These are phyloP conservation scores for Neonectria ditissima DNA, from an alignment of 2,329 filamentous ascomycete species.

Conservation along the genomic window DNA sequence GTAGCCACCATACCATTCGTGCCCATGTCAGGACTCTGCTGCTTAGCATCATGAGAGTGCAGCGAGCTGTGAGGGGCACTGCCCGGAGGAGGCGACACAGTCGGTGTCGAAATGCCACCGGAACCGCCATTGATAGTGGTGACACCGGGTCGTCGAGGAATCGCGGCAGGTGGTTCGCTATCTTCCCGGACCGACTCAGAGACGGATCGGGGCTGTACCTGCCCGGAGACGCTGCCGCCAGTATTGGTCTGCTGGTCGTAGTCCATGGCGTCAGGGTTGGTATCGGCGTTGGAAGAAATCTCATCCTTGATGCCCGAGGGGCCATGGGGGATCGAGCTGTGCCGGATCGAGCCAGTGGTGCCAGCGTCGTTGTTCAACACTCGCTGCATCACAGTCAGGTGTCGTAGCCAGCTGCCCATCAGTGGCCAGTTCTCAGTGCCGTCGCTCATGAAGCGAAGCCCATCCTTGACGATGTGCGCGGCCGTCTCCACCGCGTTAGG, in stretches of 20 bases:
- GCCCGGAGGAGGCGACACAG: constrained; percentile 57
- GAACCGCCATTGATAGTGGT: constrained; percentile 71
- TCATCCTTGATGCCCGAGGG: constrained; percentile 63
- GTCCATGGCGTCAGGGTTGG: constrained; percentile 68
- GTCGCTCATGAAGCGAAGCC: constrained; percentile 69
- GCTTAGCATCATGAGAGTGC: constrained; percentile 52
- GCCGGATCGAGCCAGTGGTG: constrained; percentile 49
- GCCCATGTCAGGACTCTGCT: constrained; percentile 49
- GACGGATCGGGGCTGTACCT: constrained; percentile 51
- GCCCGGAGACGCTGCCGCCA: constrained; percentile 39
- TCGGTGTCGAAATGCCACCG: constrained; percentile 60
- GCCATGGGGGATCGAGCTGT: constrained; percentile 48
- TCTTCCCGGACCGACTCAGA: constrained; percentile 60
- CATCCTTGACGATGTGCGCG: constrained; percentile 67
- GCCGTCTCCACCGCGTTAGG: constrained; percentile 68
- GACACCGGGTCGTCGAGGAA: constrained; percentile 64
- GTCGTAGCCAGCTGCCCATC: constrained; percentile 69
- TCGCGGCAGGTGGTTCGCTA: constrained; percentile 64
- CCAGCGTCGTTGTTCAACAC: constrained; percentile 67
- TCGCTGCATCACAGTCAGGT: constrained; percentile 71
- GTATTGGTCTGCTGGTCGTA: constrained; percentile 60
- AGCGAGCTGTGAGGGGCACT: constrained; percentile 39
- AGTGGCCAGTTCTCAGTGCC: constrained; percentile 71
- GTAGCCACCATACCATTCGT: constrained; percentile 48
- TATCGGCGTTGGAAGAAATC: constrained; percentile 65